Percentiles rank a stretch among this genome's conserved stretches.
Evolutionary conservation across 805 yeast genomes (phyloP).

Genomic region (Lipomyces japonicus): DNA sequence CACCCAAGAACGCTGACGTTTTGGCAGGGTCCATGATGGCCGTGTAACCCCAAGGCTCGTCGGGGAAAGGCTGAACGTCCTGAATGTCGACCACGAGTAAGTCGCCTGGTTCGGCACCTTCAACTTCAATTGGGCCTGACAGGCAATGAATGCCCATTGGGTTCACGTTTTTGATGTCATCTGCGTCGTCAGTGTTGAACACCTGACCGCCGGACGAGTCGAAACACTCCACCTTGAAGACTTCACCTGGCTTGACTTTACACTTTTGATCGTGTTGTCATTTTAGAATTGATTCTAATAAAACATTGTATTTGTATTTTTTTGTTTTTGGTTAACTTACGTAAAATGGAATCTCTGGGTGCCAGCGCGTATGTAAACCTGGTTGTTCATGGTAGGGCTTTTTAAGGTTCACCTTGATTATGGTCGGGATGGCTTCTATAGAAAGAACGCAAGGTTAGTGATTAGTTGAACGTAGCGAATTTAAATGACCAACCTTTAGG

Average conservation of each 20-base stretch:
- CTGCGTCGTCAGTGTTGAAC: slow-evolving; percentile 46
- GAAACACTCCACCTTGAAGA: slow-evolving; percentile 49
- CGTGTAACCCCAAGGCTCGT: slow-evolving; percentile 54
- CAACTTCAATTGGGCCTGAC: slow-evolving; percentile 48
- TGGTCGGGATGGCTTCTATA: slow-evolving; percentile 37
- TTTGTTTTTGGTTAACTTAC: slow-evolving; percentile 8
- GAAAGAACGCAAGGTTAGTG: not conserved
- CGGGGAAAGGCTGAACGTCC: slow-evolving; percentile 51
- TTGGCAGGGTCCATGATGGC: slow-evolving; percentile 49
- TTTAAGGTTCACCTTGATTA: slow-evolving; percentile 44
- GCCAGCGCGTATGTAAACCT: slow-evolving; percentile 54
- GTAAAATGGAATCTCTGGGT: slow-evolving; percentile 39
- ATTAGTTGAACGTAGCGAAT: not conserved
- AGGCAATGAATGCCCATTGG: slow-evolving; percentile 47
- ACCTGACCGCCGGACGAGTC: slow-evolving; percentile 57
- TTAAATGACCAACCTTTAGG: not conserved
- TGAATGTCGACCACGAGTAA: slow-evolving; percentile 47
- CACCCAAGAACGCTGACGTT: slow-evolving; percentile 51
- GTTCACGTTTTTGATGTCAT: slow-evolving; percentile 47
- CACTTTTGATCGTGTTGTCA: slow-evolving; percentile 8
- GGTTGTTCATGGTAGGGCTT: slow-evolving; percentile 48
- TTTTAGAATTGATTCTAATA: not conserved
- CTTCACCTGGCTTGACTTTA: slow-evolving; percentile 42
- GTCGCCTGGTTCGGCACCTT: slow-evolving; percentile 49
- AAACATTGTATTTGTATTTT: not conserved